Conservation (phyloP, 192 early-diverging fungal species). For the Gonapodya prolifera region DNA sequence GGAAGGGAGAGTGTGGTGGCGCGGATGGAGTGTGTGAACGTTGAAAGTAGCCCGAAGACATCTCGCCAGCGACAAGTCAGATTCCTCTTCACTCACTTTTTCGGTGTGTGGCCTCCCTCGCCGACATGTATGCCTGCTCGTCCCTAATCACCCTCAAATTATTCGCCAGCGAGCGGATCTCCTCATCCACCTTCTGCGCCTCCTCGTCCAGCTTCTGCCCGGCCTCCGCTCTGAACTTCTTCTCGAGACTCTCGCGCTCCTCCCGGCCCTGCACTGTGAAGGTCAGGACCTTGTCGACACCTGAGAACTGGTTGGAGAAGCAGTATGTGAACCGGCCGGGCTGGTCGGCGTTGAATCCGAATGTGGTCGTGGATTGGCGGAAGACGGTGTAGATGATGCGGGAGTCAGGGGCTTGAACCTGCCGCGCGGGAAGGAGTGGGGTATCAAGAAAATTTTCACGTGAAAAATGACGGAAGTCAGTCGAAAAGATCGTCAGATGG, state of each 20-base stretch:
- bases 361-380: constrained; percentile 11
- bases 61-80: constrained; percentile 6
- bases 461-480: no score
- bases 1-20: not conserved
- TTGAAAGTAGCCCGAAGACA: no score
- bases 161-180: constrained; percentile 48
- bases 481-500: no score
- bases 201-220: not conserved
- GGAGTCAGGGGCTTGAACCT: constrained; percentile 18
- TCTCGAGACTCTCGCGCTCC: not conserved
- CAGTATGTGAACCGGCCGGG: constrained; percentile 58
- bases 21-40: not conserved
- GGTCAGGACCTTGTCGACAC: constrained; percentile 40
- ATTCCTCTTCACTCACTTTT: constrained; percentile 47
- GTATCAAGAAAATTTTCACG: not conserved
- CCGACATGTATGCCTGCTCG: constrained; percentile 57
- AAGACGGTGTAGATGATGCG: constrained; percentile 12
- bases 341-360: constrained; percentile 25
- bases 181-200: constrained; percentile 29
- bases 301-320: constrained; percentile 63
- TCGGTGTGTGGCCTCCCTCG: constrained; percentile 46
- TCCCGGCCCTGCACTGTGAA: constrained; percentile 41
- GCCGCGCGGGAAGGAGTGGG: not conserved
- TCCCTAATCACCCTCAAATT: constrained; percentile 48
- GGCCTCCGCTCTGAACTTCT: not conserved